A percentile compares a stretch with the other conserved stretches of the same genome.
phyloP scores from a whole-genome alignment of 2,329 filamentous ascomycete genomes.

The Beauveria bassiana region DNA sequence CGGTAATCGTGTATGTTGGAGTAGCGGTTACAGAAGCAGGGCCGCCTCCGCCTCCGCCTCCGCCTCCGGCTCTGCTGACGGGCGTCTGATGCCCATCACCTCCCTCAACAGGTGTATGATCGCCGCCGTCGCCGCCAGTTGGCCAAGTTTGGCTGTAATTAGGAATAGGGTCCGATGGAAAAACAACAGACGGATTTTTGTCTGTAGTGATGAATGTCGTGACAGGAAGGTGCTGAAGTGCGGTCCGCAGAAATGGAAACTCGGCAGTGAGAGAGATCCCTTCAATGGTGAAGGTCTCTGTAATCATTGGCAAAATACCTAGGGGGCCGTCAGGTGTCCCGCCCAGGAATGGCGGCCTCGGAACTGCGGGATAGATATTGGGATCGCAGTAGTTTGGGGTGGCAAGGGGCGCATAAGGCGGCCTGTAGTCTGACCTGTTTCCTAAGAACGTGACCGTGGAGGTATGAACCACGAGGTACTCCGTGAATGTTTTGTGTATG shows the following conservation, averaged over 20 bases:
- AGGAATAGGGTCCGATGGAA: constrained; percentile 25
- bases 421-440: constrained; percentile 38
- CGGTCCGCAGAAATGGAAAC: neutral
- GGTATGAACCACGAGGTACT: constrained; percentile 40
- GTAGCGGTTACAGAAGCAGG: constrained; percentile 8
- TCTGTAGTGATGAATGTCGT: constrained; percentile 44
- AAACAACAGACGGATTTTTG: constrained; percentile 46
- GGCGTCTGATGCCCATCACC: neutral
- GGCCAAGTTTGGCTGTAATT: constrained; percentile 6
- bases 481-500: constrained; percentile 24
- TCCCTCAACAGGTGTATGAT: neutral
- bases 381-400: constrained; percentile 32
- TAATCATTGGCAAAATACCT: neutral
- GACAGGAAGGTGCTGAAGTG: constrained; percentile 17
- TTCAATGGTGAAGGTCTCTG: constrained; percentile 6
- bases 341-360: neutral
- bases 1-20: constrained; percentile 32
- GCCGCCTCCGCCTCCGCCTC: too few relatives aligned
- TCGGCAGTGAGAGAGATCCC: neutral
- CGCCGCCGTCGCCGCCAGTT: neutral
- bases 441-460: constrained; percentile 42
- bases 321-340: neutral
- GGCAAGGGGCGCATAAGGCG: constrained; percentile 34
- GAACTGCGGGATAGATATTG: constrained; percentile 6
- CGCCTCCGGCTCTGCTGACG: neutral